Base-by-base conservation (phyloP, 495 filamentous ascomycete genomes). In the Parathielavia appendiculata region DNA sequence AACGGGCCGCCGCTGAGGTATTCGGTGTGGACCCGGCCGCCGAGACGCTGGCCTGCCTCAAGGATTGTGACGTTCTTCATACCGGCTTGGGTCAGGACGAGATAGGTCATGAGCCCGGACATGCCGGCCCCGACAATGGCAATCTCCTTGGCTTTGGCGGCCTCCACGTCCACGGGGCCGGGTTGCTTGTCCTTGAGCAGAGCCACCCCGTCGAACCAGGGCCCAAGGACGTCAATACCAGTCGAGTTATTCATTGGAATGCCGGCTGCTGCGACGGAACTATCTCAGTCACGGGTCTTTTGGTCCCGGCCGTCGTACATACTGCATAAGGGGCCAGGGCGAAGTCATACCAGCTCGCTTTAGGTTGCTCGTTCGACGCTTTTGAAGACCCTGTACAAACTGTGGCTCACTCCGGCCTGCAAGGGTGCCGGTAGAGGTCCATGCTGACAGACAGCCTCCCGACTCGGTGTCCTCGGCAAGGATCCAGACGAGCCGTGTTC, bases 41-140 rank as follows among this genome's bases (percentile, higher is more conserved):
- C 68, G 7, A 76, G 65, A n/a, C 67, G 63, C 35, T 74, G 48
- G 19, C 61, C 65, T 32, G 72, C 69, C 65, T 76, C 75, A 45
- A 75, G 66, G 51, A 76, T 74, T 16, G 51, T 68, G 54, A 75
- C 57, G 56, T 75, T 73, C 22, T 60, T 71, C 51, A 77, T 49
- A 45, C 73, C 73, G 14, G 71, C 69, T 45, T 73, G 71, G 38
- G 61, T 67, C 5, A 78, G 66, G 16, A 71, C 64, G 3, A 75
- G 68, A 50, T 75, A 75, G 23, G 63, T 72, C 82, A 88, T 84
- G 20, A 89, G 66, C 0, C 86, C 86, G 16, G 82, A 74, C 82
- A 88, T 87, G 30, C 86, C 86, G 32, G 81, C 85, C 7, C 86
- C 86, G 5, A 89, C 67, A 60, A 89, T 88, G 41, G 81, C 86